Evolutionary conservation across 2,329 filamentous ascomycete species (phyloP), one percentile per base, ranked within the genome.

Genomic region (Botrytis galanthina): DNA sequence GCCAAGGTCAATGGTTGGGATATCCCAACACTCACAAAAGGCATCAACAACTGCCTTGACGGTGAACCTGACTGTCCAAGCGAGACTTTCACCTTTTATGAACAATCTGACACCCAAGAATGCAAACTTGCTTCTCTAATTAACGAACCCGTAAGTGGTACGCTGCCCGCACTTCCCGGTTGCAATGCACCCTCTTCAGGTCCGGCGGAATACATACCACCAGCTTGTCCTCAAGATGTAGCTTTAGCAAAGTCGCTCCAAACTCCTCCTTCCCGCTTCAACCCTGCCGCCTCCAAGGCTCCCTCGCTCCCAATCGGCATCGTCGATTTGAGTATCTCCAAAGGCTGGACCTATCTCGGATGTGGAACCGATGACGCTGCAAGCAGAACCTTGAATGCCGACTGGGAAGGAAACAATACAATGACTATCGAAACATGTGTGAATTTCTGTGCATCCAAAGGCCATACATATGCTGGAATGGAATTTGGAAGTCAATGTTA

Each of bases 401-500:
- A 71, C 46, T 73, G 67, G 66, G 48, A 61, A 48, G 60, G 67
- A 4, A 42, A 35, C 10, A 32, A 26, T 37, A 42, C 54, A 20
- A 73, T 73, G 71, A 73, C 72, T 6, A 73, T 71, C 22, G 60
- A 57, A 16, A 29, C 35, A 2, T 73, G 72, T 59, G 51, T 73
- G 7, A 29, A 57, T 29, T 70, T 71, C 37, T 73, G 72, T 46
- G 4, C 42, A 18, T 70, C 59, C n/a, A 71, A 70, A 7, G 72
- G 72, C 2, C 59, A 73, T 37, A 62, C 67, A 9, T 73, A 73
- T 71, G 72, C 72, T 1, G 72, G 72, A 22, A 35, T 70, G 26
- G 72, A 73, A 44, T 70, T 73, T 7, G 67, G 44, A 54, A 64
- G 66, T 35, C 72, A 73, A 18, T 73, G 68, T 32, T 73, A 57